A percentile compares a stretch with the other conserved stretches of the same genome.
Evolutionary conservation across 2,329 filamentous ascomycete genomes (phyloP).

Genomic region (Alternaria sp.): DNA sequence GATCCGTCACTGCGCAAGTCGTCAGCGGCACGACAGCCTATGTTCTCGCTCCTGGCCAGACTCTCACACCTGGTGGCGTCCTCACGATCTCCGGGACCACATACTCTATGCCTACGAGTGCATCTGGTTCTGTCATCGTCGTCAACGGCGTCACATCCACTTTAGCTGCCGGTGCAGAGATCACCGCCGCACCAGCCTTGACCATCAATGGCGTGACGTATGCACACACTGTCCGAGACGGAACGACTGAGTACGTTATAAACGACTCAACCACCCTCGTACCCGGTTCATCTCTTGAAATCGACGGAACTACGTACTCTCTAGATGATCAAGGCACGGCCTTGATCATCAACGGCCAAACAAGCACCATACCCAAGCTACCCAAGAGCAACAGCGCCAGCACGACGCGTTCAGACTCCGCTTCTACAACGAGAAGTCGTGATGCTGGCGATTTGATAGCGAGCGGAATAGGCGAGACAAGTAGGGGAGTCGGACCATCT

Average conservation of each 20-base stretch:
- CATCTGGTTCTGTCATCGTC: slow-evolving; percentile 33
- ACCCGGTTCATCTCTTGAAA: slow-evolving; percentile 30
- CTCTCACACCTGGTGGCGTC: slow-evolving; percentile 35
- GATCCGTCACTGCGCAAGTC: slow-evolving; percentile 24
- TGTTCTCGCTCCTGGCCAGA: slow-evolving; percentile 29
- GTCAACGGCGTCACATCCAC: slow-evolving; percentile 39
- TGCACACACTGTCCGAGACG: slow-evolving; percentile 28
- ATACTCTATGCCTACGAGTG: slow-evolving; percentile 30
- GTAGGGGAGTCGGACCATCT: slow-evolving; percentile 18
- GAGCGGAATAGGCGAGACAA: slow-evolving; percentile 31
- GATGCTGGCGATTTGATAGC: slow-evolving; percentile 33
- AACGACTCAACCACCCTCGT: slow-evolving; percentile 28
- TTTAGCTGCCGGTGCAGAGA: slow-evolving; percentile 9
- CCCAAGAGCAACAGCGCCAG: slow-evolving; percentile 39
- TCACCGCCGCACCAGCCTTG: slow-evolving; percentile 30
- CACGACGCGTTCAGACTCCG: slow-evolving; percentile 19
- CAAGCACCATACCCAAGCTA: slow-evolving; percentile 31
- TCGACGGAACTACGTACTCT: slow-evolving; percentile 40
- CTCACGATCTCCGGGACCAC: slow-evolving; percentile 40
- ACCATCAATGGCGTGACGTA: slow-evolving; percentile 38
- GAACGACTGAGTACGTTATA: slow-evolving; percentile 33
- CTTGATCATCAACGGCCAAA: slow-evolving; percentile 41
- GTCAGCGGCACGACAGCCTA: slow-evolving; percentile 33
- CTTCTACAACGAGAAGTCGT: slow-evolving; percentile 11
- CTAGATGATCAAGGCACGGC: slow-evolving; percentile 35